Base-by-base conservation (phyloP, 2,329 filamentous ascomycete species). In the Ophidiomyces ophidiicola region DNA sequence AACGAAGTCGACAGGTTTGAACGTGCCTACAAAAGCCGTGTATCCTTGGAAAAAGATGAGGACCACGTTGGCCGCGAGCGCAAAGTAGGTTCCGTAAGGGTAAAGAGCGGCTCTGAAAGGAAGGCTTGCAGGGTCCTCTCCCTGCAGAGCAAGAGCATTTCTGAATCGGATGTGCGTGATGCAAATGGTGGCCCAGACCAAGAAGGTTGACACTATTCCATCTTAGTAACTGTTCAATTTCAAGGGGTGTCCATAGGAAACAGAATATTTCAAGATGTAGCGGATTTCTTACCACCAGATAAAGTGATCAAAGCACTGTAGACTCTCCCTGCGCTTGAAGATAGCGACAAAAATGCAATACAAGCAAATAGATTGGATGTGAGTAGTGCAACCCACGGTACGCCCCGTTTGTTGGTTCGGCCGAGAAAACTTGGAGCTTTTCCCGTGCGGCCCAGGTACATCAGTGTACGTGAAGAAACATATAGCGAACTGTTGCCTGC, bases 401-500 rank as follows among this genome's bases (percentile, higher is more conserved):
- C 69, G 19, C 82, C 82, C 7, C 72, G 68, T 19, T 62, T 63
- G 55, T 80, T 75, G 1, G 81, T 82, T 57, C 70, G 73, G 24
- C 78, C 79, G 1, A 87, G 65, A 48, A 87, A 70, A 11, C 59
- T 62, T 0, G 82, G 82, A 0, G 82, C 82, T 55, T 82, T 83
- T 34, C 73, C 68, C 26, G 76, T 75, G 49, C 82, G 77, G 0
- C 79, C 80, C 77, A 87, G 82, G 62, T 76, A 85, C 0, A 86
- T 61, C 1, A 88, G 60, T 0, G 81, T 86, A 15, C 82, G 72
- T 1, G 78, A 82, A 31, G 76, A 76, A 48, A 87, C 82, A 56
- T 86, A 87, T 45, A 87, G 80, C 6, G 78, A 81, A 37, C 74
- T 77, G 59, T 87, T 87, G 48, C 80, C 72, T 12, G 80, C 79